A percentile compares a stretch with the other conserved stretches of the same genome.
Evolutionary conservation across 2,329 filamentous ascomycete species (phyloP).

Genomic region (Mollisiaceae sp.): DNA sequence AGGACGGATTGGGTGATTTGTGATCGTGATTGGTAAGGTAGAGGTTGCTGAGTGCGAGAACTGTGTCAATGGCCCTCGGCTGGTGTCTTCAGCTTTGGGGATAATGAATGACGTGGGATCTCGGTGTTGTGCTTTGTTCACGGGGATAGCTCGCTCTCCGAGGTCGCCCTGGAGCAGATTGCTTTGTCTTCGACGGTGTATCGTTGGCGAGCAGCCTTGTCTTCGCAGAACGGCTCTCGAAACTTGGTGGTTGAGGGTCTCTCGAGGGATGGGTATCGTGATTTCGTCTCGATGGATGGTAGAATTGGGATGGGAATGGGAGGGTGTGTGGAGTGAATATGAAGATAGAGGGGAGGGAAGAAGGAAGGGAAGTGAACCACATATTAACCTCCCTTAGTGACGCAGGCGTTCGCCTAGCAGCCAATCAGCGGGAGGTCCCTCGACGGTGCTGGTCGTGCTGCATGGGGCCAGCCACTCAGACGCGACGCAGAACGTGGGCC

Average conservation of each 20-base stretch:
- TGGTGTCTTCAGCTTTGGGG: conserved; percentile 36
- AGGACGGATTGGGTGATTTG: conserved; percentile 10
- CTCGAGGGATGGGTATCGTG: background rate
- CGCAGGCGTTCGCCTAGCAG: background rate
- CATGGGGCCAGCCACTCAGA: background rate
- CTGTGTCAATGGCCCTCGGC: conserved; percentile 29
- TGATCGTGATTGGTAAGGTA: conserved; percentile 4
- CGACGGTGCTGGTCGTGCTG: background rate
- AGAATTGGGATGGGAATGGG: background rate
- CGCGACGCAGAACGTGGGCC: background rate
- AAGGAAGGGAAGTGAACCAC: conserved; percentile 12
- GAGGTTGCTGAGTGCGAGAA: conserved; percentile 23
- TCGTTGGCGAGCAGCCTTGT: conserved; percentile 3
- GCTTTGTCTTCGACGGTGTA: conserved; percentile 23
- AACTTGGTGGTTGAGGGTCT: background rate
- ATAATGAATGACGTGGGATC: conserved; percentile 11
- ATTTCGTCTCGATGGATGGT: background rate
- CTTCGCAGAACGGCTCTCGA: background rate
- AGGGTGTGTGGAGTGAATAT: conserved; percentile 1
- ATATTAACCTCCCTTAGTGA: conserved; percentile 12
- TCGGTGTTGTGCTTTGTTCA: conserved; percentile 23
- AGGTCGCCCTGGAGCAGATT: conserved; percentile 10
- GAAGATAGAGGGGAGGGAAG: conserved; percentile 11
- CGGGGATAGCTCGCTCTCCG: conserved; percentile 25
- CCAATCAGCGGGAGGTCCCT: too few relatives aligned